phyloP scores from a whole-genome alignment of 1,284 basidiomycete species.

The Coniophora puteana region DNA sequence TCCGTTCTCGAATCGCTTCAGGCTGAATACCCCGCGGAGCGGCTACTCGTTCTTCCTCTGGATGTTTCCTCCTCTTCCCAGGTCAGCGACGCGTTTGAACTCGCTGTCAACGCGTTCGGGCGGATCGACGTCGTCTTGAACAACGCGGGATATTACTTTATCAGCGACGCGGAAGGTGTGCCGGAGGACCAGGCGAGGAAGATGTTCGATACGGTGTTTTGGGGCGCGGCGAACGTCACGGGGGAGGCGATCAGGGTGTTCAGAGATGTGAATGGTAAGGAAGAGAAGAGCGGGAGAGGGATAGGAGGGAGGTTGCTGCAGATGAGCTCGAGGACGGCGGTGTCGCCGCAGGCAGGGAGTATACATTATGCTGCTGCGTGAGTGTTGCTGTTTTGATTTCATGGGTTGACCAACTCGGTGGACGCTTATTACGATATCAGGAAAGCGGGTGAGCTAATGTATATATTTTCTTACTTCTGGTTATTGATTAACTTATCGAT shows the following conservation, averaged over 20 bases:
- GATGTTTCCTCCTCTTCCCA: conserved; percentile 21
- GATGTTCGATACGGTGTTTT: conserved; percentile 30
- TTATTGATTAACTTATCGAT: background rate
- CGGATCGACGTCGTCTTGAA: conserved; percentile 32
- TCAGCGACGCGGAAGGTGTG: conserved; percentile 24
- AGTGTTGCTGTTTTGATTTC: conserved; percentile 4
- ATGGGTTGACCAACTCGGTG: too few relatives aligned
- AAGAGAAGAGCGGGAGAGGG: too few relatives aligned
- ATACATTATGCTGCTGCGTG: conserved; percentile 19
- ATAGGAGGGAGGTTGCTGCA: conserved; percentile 22
- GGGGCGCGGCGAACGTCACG: conserved; percentile 29
- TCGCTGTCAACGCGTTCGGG: conserved; percentile 19
- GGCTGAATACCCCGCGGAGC: conserved; percentile 17
- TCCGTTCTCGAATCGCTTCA: conserved; percentile 19
- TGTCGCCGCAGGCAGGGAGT: conserved; percentile 20
- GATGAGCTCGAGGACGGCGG: conserved; percentile 22
- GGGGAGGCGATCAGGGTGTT: conserved; percentile 23
- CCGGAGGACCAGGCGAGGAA: conserved; percentile 21
- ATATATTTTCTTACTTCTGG: background rate
- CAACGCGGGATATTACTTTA: conserved; percentile 28
- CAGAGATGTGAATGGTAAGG: conserved; percentile 20
- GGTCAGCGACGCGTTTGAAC: conserved; percentile 21
- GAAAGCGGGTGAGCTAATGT: conserved; percentile 17
- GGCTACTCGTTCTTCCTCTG: conserved; percentile 21
- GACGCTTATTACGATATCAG: conserved; percentile 7